phyloP scores from a whole-genome alignment of 108 stramenopile genomes.

The Nitzschia putrida region DNA sequence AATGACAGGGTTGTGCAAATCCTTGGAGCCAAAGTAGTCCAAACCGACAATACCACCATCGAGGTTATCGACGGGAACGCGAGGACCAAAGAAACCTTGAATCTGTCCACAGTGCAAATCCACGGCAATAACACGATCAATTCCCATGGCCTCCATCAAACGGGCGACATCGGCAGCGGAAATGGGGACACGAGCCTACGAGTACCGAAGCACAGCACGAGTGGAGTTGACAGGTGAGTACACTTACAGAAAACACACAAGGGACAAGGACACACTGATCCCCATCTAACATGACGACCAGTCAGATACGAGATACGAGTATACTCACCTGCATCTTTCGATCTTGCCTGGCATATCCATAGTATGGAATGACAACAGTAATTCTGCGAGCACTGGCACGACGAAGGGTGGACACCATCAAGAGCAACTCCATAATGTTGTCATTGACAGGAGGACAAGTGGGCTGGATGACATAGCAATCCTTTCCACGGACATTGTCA shows the following conservation, averaged over 20 bases:
- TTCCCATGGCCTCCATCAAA: slow-evolving; percentile 98
- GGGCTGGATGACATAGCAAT: slow-evolving; percentile 97
- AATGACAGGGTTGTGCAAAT: slow-evolving; percentile 97
- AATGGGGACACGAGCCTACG: slow-evolving; percentile 96
- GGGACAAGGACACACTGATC: too few species aligned
- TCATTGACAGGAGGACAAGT: slow-evolving; percentile 99
- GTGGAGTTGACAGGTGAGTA: slow-evolving; percentile 2
- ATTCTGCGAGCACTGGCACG: slow-evolving; percentile 93
- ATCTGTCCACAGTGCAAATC: slow-evolving; percentile 99
- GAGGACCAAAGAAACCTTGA: slow-evolving; percentile 97
- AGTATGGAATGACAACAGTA: slow-evolving; percentile 98
- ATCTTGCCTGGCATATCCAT: slow-evolving; percentile 99
- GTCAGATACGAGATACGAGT: neutral
- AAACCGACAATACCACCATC: slow-evolving; percentile 98
- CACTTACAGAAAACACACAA: too few species aligned
- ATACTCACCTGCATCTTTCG: slow-evolving; percentile 92
- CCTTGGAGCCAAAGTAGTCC: slow-evolving; percentile 97
- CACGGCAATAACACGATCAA: slow-evolving; percentile 98
- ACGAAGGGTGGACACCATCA: slow-evolving; percentile 96
- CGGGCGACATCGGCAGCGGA: slow-evolving; percentile 99
- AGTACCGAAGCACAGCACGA: too few species aligned
- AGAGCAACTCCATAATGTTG: slow-evolving; percentile 95
- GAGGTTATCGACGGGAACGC: slow-evolving; percentile 99
- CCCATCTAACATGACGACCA: neutral
- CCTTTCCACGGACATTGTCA: slow-evolving; percentile 97